Base-by-base conservation (phyloP, 2,329 filamentous ascomycete species). In the Epichloe gansuensis region DNA sequence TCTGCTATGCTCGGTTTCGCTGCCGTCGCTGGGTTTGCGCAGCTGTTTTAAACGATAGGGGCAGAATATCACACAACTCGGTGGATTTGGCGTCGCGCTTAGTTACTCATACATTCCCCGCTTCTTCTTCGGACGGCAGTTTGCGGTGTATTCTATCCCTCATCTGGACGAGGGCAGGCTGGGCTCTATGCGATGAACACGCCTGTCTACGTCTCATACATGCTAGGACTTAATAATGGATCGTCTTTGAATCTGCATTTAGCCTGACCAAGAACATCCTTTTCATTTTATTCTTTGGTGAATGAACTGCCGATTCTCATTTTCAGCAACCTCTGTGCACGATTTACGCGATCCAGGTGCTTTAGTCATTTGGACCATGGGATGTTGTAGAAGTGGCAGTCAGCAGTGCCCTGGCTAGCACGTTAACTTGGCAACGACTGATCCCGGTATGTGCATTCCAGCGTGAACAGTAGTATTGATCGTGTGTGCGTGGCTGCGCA, bases 21-120 rank as follows among this genome's bases (percentile, higher is more conserved):
- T 55, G 67, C 71, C 51, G 57, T 77, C 44, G 74, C 69, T 57
- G 74, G 65, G 47, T 51, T 78, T 53, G 71, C 72, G 51, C 73
- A 77, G 61, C 67, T 79, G 61, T 64, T 81, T 66, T 80, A 77
- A 75, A 51, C 44, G 38, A 45, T 42, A 47, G 21, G 23, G 53
- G 36, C 53, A 54, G 51, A 53, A 59, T 51, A 59, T 56, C 53
- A 57, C 57, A 63, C 60, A 55, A 62, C 59, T 58, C 60, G 56
- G 62, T 54, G 59, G 62, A 61, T 61, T 62, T 60, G 67, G 66
- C 64, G 64, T 68, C 66, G 60, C 63, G 65, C 58, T 59, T 57
- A 64, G 58, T 64, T 63, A 55, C 55, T 59, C 57, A 58, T 56
- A 62, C 64, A 59, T 68, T 62, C 61, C 56, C 54, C 56, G 56